Evolutionary conservation across 179 eudicot species (phyloP).

Genomic region (Gypsophila paniculata): DNA sequence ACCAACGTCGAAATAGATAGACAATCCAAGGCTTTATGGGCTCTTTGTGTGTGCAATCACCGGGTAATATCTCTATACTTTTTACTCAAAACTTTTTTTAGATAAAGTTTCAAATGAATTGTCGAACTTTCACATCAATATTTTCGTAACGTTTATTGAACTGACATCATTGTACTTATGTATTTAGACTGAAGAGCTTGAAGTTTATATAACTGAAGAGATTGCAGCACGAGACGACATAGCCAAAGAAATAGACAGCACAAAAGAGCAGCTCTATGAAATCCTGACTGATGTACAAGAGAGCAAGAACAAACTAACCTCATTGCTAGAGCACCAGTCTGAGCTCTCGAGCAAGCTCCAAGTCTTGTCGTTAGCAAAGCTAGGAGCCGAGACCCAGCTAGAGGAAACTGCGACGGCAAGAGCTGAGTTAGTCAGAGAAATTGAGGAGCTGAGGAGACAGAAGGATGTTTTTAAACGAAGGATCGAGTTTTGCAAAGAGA

Average conservation of each 20-base stretch:
- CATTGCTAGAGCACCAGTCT: conserved; percentile 49
- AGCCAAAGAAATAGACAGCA: conserved; percentile 42
- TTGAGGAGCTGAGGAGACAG: conserved; percentile 60
- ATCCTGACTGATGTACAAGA: conserved; percentile 43
- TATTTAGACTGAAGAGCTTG: conserved; percentile 53
- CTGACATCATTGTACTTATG: not conserved
- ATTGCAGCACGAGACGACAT: conserved; percentile 32
- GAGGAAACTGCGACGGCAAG: conserved; percentile 40
- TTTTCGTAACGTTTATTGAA: not conserved
- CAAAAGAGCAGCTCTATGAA: conserved; percentile 53
- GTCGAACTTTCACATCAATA: not conserved
- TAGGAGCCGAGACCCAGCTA: conserved; percentile 42
- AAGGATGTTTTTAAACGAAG: conserved; percentile 59
- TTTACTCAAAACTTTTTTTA: not conserved
- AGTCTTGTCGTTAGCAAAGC: conserved; percentile 37
- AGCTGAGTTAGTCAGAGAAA: conserved; percentile 46
- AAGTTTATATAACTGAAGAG: conserved; percentile 40
- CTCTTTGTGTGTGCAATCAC: conserved; percentile 46
- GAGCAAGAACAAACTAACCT: conserved; percentile 48
- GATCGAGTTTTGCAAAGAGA: conserved; percentile 68
- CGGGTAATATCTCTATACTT: conserved; percentile 38
- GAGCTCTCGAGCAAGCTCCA: conserved; percentile 62
- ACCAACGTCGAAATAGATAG: conserved; percentile 42
- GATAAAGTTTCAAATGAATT: too few species aligned
- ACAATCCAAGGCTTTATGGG: conserved; percentile 65